These are phyloP conservation scores for Fusarium pseudograminearum DNA, from an alignment of 2,329 filamentous ascomycete genomes.

Conservation along the genomic window DNA sequence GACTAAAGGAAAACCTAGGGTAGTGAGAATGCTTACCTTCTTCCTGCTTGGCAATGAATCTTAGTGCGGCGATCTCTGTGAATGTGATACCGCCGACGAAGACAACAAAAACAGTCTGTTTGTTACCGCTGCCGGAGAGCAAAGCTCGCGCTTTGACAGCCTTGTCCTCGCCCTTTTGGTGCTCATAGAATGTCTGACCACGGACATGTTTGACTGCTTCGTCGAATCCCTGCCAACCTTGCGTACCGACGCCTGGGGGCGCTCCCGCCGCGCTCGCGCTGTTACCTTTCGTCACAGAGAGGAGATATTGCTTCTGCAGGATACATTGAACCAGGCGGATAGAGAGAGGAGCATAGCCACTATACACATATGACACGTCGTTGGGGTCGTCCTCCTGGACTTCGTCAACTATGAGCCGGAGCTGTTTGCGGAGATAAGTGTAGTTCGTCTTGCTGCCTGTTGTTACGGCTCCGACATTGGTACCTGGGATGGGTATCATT, in stretches of 20 bases:
- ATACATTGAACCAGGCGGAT: constrained; percentile 92
- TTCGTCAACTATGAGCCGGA: constrained; percentile 93
- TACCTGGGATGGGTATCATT: constrained; percentile 80
- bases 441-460: constrained; percentile 88
- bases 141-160: constrained; percentile 87
- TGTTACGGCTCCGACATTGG: constrained; percentile 56
- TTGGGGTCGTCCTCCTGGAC: constrained; percentile 95
- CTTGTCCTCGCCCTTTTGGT: constrained; percentile 93
- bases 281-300: constrained; percentile 75
- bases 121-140: constrained; percentile 80
- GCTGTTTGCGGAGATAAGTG: constrained; percentile 83
- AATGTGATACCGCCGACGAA: constrained; percentile 98
- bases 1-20: background rate
- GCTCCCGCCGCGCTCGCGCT: constrained; percentile 52
- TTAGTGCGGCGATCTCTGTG: constrained; percentile 92
- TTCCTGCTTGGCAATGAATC: constrained; percentile 89
- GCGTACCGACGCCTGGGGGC: constrained; percentile 67
- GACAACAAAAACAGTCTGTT: constrained; percentile 94
- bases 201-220: constrained; percentile 88
- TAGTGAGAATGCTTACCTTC: constrained; percentile 64
- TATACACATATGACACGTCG: constrained; percentile 98
- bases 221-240: constrained; percentile 94
- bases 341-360: constrained; percentile 93
- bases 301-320: constrained; percentile 87
- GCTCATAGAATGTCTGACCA: constrained; percentile 90